Percentiles rank a stretch among this genome's conserved stretches.
Conservation (phyloP, 345 rosid species). For the Linum usitatissimum region DNA sequence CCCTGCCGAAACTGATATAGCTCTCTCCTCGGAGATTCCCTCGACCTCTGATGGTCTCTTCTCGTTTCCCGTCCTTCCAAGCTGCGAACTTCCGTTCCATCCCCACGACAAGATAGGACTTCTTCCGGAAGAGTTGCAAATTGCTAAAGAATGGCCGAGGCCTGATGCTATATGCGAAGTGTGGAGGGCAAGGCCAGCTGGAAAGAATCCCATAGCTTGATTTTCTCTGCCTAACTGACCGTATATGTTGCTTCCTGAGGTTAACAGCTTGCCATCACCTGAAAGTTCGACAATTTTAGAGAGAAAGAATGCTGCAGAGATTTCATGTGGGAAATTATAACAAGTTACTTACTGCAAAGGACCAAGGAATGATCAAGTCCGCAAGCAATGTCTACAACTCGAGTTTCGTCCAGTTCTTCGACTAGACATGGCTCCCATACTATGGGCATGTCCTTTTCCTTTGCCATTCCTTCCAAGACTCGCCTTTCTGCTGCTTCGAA, state of each 20-base stretch:
- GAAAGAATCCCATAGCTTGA: conserved; percentile 46
- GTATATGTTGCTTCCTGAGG: conserved; percentile 71
- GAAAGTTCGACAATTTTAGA: conserved; percentile 11
- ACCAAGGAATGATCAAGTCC: conserved; percentile 86
- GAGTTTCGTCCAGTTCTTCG: conserved; percentile 39
- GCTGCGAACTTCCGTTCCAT: conserved; percentile 73
- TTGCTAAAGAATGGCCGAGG: conserved; percentile 83
- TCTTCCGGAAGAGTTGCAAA: conserved; percentile 27
- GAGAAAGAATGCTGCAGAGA: background rate
- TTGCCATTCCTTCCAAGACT: conserved; percentile 61
- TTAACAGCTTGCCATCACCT: conserved; percentile 60
- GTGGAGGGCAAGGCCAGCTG: conserved; percentile 32
- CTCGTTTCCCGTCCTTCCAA: conserved; percentile 61
- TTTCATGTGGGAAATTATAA: background rate
- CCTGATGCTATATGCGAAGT: conserved; percentile 56
- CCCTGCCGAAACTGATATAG: conserved; percentile 50
- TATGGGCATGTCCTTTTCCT: conserved; percentile 74
- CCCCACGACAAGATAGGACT: conserved; percentile 59
- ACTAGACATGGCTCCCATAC: conserved; percentile 69
- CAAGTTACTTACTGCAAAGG: conserved; percentile 46
- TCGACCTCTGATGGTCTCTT: conserved; percentile 35
- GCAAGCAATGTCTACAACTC: conserved; percentile 58
- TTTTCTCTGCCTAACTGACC: conserved; percentile 75
- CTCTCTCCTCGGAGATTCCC: conserved; percentile 40
- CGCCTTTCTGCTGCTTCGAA: conserved; percentile 47